Percentiles rank a stretch among this genome's conserved stretches.
Conservation (phyloP, 2,329 filamentous ascomycete genomes). For the Fusarium mundagurra region DNA sequence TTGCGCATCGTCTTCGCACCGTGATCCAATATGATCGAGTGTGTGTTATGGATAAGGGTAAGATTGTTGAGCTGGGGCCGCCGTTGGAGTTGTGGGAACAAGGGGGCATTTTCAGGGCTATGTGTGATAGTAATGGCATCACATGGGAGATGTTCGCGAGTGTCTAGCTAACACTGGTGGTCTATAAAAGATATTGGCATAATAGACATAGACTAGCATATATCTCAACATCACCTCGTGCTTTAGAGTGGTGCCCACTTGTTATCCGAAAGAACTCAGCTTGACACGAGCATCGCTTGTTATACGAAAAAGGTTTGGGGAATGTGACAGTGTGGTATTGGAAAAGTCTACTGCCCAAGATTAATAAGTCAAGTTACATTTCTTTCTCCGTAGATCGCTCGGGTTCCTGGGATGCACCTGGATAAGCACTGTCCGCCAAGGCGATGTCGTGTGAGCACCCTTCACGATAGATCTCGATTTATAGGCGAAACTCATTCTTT, state of each 20-base stretch:
- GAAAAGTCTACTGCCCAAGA: neutral
- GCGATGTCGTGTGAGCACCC: neutral
- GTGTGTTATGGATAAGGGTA: neutral
- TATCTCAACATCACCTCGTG: neutral
- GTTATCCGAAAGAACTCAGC: neutral
- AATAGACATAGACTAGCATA: accelerated
- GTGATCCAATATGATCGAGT: neutral
- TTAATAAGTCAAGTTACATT: neutral
- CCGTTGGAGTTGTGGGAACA: neutral
- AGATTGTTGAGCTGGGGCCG: neutral
- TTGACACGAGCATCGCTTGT: accelerated
- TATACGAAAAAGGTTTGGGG: neutral
- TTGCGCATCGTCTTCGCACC: neutral
- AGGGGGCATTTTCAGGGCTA: neutral
- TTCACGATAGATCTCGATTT: conserved; percentile 22
- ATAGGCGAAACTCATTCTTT: neutral
- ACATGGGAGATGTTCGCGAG: neutral
- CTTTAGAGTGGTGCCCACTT: no score
- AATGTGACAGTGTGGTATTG: neutral
- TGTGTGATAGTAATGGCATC: neutral
- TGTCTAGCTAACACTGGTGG: neutral
- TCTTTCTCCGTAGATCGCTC: neutral
- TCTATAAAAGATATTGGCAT: accelerated
- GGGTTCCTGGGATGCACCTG: neutral
- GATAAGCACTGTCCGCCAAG: conserved; percentile 10